Base-by-base conservation (phyloP, 2,329 filamentous ascomycete species). In the Blumeriella jaapii region DNA sequence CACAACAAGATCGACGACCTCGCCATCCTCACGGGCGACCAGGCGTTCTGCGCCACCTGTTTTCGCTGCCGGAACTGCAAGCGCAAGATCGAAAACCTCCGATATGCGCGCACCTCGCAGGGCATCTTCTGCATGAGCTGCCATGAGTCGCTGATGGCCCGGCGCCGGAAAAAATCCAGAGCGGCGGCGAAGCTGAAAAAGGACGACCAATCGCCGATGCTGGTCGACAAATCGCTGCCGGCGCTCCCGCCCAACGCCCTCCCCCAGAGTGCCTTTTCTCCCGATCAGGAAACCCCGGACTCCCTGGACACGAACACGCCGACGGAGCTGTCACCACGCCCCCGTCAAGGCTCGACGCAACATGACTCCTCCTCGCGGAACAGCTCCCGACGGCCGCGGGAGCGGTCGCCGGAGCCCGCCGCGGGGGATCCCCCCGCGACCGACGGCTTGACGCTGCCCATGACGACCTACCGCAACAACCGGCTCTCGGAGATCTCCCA, bases 101-200 rank as follows among this genome's bases (percentile, higher is more conserved):
- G 89, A 58, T 98, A 96, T 74, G 91, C 91, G 36, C 78, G 91
- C 55, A 98, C 91, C 1, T 95, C 89, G 6, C 91, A 96, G 60
- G 91, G 91, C 41, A 98, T 98, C 51, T 96, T 98, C 57, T 98
- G 91, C 64, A 98, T 98, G 91, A 86, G 80, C 54, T 98, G 91
- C 58, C 91, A 98, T 56, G 91, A 98, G 61, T 91, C 85, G 17
- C 63, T 98, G 34, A 96, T 96, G 86, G 85, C 89, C 31, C 71
- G 89, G 45, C 73, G 89, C 46, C 74, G 85, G 53, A 95, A 96
- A 63, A 86, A 84, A 59, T 78, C 80, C 24, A 86, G 84, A 59
- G 71, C 77, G 34, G 67, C 71, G 26, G 67, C 70, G 1, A 67
- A 69, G 42, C 78, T 78, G 51, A 60, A 68, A 32, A 74, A 77